A percentile compares a stretch with the other conserved stretches of the same genome.
These are phyloP conservation scores for Botrytis tulipae DNA, from an alignment of 2,329 filamentous ascomycete genomes.

Conservation along the genomic window DNA sequence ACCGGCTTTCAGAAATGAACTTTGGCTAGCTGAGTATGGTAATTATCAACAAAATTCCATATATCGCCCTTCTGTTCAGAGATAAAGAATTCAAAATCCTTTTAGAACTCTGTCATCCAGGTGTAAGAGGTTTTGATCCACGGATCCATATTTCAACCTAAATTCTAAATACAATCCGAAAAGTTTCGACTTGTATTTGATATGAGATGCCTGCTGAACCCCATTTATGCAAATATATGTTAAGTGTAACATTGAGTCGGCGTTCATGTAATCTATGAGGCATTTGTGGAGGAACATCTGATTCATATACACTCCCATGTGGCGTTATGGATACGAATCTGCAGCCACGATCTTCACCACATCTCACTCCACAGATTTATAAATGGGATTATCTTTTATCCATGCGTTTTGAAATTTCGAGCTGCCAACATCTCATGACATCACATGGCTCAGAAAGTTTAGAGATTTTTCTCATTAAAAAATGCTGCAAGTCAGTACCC, in stretches of 20 bases:
- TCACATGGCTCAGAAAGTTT: background rate
- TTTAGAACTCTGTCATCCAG: conserved; percentile 29
- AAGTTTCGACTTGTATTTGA: background rate
- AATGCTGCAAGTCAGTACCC: background rate
- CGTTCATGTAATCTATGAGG: background rate
- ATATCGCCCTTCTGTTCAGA: no score
- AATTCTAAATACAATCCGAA: conserved; percentile 21
- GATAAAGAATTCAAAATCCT: conserved; percentile 24
- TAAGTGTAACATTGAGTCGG: background rate
- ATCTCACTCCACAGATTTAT: background rate
- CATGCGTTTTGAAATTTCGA: no score
- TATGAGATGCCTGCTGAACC: no score
- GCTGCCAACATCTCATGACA: background rate
- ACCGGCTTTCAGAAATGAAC: background rate
- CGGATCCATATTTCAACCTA: conserved; percentile 25
- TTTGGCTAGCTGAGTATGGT: background rate
- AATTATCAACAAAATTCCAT: background rate
- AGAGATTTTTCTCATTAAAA: background rate
- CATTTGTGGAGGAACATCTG: background rate
- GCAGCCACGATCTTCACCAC: background rate
- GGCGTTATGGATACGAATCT: background rate
- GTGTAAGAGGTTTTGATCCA: conserved; percentile 25
- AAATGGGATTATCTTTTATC: background rate
- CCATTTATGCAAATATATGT: background rate
- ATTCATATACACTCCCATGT: background rate